Conservation (phyloP, 345 rosid genomes). For the Euclidium syriacum region DNA sequence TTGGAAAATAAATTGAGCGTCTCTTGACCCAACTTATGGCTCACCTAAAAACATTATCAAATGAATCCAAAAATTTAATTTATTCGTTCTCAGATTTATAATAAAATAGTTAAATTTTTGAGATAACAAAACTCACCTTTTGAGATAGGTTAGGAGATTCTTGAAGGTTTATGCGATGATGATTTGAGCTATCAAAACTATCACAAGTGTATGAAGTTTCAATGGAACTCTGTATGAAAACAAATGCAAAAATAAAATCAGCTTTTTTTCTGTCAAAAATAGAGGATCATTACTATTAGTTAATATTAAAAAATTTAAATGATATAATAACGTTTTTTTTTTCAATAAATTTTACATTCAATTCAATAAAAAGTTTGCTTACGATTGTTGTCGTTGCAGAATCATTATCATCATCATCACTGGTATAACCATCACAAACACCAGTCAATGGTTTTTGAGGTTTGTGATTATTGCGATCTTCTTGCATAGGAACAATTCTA, state of each 20-base stretch:
- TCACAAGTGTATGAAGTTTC: slow-evolving; percentile 7
- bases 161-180: neutral
- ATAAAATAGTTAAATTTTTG: neutral
- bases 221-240: neutral
- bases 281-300: no score
- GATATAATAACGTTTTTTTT: no score
- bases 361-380: no score
- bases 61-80: no score
- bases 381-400: slow-evolving; percentile 14
- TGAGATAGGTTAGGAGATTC: neutral
- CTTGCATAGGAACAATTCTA: neutral
- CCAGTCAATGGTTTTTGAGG: slow-evolving; percentile 9
- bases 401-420: no score
- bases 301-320: no score
- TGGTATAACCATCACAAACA: neutral
- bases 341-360: no score
- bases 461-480: slow-evolving; percentile 1
- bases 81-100: no score
- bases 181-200: slow-evolving; percentile 18
- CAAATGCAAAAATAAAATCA: neutral
- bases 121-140: slow-evolving; percentile 10
- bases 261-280: no score
- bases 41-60: neutral
- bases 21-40: no score
- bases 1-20: neutral